These are phyloP conservation scores for Fusarium subtropicale DNA, from an alignment of 2,329 filamentous ascomycete genomes.

Conservation along the genomic window DNA sequence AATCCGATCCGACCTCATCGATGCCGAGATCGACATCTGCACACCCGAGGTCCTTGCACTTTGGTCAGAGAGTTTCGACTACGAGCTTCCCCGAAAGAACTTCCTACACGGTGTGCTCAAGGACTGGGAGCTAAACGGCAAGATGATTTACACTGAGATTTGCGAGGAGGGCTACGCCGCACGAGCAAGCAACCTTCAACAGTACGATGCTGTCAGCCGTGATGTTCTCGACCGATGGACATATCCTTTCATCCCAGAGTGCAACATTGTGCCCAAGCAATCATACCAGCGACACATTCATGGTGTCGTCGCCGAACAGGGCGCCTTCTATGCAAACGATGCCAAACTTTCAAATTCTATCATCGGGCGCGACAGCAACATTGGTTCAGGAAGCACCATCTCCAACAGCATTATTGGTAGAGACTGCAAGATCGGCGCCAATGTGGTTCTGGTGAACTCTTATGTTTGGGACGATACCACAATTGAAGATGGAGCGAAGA, in stretches of 20 bases:
- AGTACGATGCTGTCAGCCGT: constrained; percentile 89
- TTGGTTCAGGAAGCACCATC: constrained; percentile 78
- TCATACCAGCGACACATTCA: constrained; percentile 78
- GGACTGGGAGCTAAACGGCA: constrained; percentile 96
- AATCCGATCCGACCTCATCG: constrained; percentile 87
- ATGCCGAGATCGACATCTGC: constrained; percentile 96
- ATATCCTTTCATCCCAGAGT: constrained; percentile 89
- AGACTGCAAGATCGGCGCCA: constrained; percentile 86
- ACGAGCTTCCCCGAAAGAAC: constrained; percentile 87
- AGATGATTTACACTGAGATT: constrained; percentile 94
- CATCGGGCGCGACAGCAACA: constrained; percentile 78
- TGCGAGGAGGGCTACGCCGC: constrained; percentile 86
- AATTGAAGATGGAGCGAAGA: constrained; percentile 78
- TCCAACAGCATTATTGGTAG: constrained; percentile 84
- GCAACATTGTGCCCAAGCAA: constrained; percentile 82
- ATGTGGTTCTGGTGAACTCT: constrained; percentile 81
- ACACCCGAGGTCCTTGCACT: constrained; percentile 94
- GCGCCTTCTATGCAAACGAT: constrained; percentile 78
- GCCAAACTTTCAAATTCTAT: constrained; percentile 77
- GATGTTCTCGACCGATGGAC: constrained; percentile 91
- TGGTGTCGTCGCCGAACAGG: constrained; percentile 81
- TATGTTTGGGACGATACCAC: constrained; percentile 89
- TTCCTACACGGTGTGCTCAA: constrained; percentile 94
- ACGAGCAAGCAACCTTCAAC: constrained; percentile 83
- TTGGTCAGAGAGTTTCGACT: constrained; percentile 98